phyloP scores from a whole-genome alignment of 75 land plant species.

The Pinus taeda region DNA sequence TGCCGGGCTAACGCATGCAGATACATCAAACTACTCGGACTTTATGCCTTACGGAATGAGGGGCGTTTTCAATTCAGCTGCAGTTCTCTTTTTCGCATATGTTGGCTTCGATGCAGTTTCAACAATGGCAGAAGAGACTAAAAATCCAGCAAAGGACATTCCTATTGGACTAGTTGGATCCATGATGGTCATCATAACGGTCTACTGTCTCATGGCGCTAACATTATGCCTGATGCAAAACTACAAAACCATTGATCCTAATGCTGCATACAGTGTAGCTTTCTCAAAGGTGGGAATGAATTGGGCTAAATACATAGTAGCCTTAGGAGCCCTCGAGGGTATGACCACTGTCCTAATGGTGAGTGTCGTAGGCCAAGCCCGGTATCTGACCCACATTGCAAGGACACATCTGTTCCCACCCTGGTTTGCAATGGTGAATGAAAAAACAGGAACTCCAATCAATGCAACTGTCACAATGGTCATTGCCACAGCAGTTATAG shows the following conservation, averaged over 20 bases:
- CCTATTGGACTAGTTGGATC: slow-evolving; percentile 70
- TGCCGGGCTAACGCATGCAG: slow-evolving; percentile 76
- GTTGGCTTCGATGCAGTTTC: slow-evolving; percentile 83
- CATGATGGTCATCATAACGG: slow-evolving; percentile 40
- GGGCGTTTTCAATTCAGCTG: slow-evolving; percentile 63
- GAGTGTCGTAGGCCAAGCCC: slow-evolving; percentile 69
- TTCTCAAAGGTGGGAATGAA: slow-evolving; percentile 50
- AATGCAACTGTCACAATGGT: slow-evolving; percentile 66
- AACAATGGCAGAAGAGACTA: slow-evolving; percentile 73
- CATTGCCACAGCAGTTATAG: slow-evolving; percentile 49
- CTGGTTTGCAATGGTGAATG: slow-evolving; percentile 63
- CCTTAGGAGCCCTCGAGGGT: slow-evolving; percentile 81
- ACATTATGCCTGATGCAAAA: slow-evolving; percentile 46
- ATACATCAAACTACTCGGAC: slow-evolving; percentile 30
- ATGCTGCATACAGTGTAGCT: slow-evolving; percentile 60
- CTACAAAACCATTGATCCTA: slow-evolving; percentile 26
- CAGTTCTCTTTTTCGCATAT: slow-evolving; percentile 50
- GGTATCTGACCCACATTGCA: slow-evolving; percentile 90
- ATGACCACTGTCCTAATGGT: slow-evolving; percentile 85
- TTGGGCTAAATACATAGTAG: slow-evolving; percentile 94
- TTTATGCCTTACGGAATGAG: slow-evolving; percentile 68
- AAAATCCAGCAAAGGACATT: slow-evolving; percentile 62
- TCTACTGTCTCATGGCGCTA: slow-evolving; percentile 46
- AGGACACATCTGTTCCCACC: slow-evolving; percentile 82
- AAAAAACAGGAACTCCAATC: slow-evolving; percentile 67